phyloP scores from a whole-genome alignment of 2,329 filamentous ascomycete species.

The Epichloe aotearoae region DNA sequence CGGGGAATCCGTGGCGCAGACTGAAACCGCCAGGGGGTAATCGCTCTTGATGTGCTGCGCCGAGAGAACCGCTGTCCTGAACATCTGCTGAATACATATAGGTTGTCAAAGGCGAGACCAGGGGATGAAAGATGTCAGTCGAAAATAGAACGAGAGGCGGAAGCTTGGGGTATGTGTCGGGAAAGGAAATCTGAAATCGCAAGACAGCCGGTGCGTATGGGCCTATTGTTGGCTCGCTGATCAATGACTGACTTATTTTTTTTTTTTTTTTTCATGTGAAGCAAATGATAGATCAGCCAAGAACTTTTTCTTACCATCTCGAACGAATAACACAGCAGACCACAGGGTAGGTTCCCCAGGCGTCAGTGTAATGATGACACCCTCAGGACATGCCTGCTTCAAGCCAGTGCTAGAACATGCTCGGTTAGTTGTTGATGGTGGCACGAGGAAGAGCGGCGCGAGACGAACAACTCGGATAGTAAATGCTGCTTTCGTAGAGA shows the following conservation, averaged over 20 bases:
- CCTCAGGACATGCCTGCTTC: constrained; percentile 70
- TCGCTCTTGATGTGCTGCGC: constrained; percentile 69
- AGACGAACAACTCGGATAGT: constrained; percentile 64
- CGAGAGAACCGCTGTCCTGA: constrained; percentile 62
- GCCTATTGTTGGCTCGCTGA: constrained; percentile 36
- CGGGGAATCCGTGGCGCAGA: constrained; percentile 76
- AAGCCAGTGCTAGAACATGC: constrained; percentile 51
- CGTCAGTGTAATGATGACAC: constrained; percentile 74
- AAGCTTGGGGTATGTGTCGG: constrained; percentile 61
- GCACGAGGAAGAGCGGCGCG: neutral
- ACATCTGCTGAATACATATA: constrained; percentile 81
- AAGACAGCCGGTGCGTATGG: constrained; percentile 81
- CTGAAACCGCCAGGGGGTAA: constrained; percentile 89
- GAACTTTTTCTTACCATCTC: constrained; percentile 47
- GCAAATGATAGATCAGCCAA: too few relatives aligned
- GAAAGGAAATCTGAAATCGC: constrained; percentile 82
- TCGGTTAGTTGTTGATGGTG: neutral
- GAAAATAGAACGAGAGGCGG: constrained; percentile 80
- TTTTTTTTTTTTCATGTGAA: neutral
- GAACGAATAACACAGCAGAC: constrained; percentile 85
- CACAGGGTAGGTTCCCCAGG: constrained; percentile 71
- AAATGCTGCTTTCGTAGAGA: constrained; percentile 61
- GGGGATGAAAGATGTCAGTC: constrained; percentile 88
- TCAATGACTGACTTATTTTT: neutral
- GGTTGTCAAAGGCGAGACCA: constrained; percentile 85